Evolutionary conservation across 805 yeast species (phyloP).

Genomic region (Geotrichum ghanense): DNA sequence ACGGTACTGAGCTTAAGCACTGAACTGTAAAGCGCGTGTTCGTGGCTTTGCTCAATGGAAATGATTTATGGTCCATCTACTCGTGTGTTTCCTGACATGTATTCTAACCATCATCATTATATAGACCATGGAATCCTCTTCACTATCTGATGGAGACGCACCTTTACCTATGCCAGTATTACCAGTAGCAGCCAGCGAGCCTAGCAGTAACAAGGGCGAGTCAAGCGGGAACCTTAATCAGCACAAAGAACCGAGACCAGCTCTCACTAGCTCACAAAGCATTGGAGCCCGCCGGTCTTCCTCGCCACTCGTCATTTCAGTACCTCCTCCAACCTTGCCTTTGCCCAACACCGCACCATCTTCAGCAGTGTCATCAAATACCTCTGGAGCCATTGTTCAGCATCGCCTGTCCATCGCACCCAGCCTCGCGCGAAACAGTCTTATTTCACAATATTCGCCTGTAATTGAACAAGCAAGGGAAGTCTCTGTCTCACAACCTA

Average conservation of each 20-base stretch:
- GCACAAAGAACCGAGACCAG: neutral
- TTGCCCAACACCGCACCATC: neutral
- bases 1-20: too few species aligned
- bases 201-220: neutral
- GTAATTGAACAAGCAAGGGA: slow-evolving; percentile 12
- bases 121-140: neutral
- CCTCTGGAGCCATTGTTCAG: neutral
- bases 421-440: neutral
- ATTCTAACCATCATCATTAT: too few species aligned
- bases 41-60: too few species aligned
- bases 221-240: neutral
- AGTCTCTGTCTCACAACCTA: neutral
- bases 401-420: neutral
- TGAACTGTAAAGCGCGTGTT: too few species aligned
- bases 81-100: too few species aligned
- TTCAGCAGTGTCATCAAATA: neutral
- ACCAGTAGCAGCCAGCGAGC: neutral
- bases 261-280: neutral
- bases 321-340: neutral
- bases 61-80: too few species aligned
- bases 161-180: neutral
- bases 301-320: neutral
- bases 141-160: neutral
- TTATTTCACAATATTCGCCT: slow-evolving; percentile 13
- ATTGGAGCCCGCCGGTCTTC: neutral